phyloP scores from a whole-genome alignment of 129 eudicot species.

The Logfia minima region DNA sequence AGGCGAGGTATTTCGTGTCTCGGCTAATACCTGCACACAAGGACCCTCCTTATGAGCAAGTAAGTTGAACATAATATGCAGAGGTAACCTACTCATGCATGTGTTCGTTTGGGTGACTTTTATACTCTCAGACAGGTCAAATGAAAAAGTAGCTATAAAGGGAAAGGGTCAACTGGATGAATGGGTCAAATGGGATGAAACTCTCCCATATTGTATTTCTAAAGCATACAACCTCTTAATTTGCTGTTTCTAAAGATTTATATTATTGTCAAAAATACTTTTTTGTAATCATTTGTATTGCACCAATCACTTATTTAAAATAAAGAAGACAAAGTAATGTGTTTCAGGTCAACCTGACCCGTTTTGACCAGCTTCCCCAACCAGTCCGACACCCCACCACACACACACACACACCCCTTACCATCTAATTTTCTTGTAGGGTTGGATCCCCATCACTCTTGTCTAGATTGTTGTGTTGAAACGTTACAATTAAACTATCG shows the following conservation, averaged over 20 bases:
- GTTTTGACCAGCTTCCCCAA: neutral
- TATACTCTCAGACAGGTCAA: neutral
- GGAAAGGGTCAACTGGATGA: neutral
- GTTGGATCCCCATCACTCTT: slow-evolving; percentile 12
- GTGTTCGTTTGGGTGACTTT: neutral
- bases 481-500: neutral
- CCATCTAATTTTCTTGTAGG: neutral
- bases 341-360: neutral
- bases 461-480: neutral
- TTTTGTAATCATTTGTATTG: neutral
- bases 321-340: neutral
- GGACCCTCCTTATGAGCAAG: slow-evolving; percentile 98
- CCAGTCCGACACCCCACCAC: neutral
- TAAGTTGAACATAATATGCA: slow-evolving; percentile 25
- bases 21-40: slow-evolving; percentile 95
- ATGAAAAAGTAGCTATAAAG: neutral
- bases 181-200: neutral
- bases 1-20: slow-evolving; percentile 92
- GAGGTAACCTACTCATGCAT: neutral
- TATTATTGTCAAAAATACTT: neutral
- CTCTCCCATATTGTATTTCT: neutral
- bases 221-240: neutral
- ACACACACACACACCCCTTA: neutral
- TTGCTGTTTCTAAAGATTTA: neutral
- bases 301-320: neutral